These are phyloP conservation scores for Candida freyschussii DNA, from an alignment of 1,139 yeast genomes.

Conservation along the genomic window DNA sequence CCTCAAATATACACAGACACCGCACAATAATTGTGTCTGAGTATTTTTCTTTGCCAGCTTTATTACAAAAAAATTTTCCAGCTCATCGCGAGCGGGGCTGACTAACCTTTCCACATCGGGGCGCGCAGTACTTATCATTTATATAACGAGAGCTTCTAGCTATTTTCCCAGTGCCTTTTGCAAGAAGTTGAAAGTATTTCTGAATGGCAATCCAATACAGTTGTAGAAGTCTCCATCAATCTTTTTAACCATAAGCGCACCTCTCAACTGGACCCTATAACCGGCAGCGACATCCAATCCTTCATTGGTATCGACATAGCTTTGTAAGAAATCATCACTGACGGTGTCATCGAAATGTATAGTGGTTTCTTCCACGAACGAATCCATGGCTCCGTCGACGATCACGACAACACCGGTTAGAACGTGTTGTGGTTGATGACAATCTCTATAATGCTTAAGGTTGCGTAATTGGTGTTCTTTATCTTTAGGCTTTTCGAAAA, in stretches of 20 bases:
- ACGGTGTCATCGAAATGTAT: slow-evolving; percentile 44
- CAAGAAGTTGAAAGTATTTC: slow-evolving; percentile 39
- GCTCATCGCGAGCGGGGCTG: slow-evolving; percentile 11
- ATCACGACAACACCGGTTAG: slow-evolving; percentile 64
- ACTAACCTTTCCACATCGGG: slow-evolving; percentile 5
- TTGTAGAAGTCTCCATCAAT: slow-evolving; percentile 80
- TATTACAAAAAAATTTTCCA: slow-evolving; percentile 5
- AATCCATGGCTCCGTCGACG: slow-evolving; percentile 34
- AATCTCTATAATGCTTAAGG: slow-evolving; percentile 43
- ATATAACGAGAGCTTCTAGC: too few species aligned
- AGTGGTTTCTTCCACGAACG: slow-evolving; percentile 43
- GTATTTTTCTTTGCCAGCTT: slow-evolving; percentile 1
- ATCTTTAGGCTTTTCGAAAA: slow-evolving; percentile 74
- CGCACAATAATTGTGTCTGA: slow-evolving; percentile 2
- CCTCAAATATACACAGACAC: neutral
- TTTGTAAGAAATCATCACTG: slow-evolving; percentile 48
- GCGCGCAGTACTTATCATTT: too few species aligned
- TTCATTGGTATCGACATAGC: slow-evolving; percentile 67
- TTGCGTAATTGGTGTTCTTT: slow-evolving; percentile 45
- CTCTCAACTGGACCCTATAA: slow-evolving; percentile 73
- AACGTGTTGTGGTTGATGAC: slow-evolving; percentile 43
- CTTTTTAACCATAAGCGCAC: slow-evolving; percentile 56
- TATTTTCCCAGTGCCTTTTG: slow-evolving; percentile 11
- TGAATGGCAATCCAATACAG: slow-evolving; percentile 85
- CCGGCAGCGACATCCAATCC: slow-evolving; percentile 91